These are phyloP conservation scores for Amauroascus niger DNA, from an alignment of 2,329 filamentous ascomycete species.

Conservation along the genomic window DNA sequence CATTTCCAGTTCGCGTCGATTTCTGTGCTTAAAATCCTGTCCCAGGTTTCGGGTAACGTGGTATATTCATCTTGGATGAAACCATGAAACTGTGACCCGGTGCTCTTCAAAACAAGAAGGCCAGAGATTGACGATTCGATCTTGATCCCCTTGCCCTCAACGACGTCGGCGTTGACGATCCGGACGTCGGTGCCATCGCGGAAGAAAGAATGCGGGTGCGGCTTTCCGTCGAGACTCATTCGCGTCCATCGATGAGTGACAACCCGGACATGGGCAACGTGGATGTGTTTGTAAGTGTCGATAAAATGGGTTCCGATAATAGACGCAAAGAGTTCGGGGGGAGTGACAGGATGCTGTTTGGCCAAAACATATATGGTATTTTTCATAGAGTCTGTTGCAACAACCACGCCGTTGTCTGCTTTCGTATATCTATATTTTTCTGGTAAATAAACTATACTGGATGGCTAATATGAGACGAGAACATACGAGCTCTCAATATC, in stretches of 20 bases:
- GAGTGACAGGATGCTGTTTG: conserved; percentile 83
- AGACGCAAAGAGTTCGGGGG: conserved; percentile 83
- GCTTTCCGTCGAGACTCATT: conserved; percentile 74
- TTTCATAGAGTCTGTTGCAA: conserved; percentile 96
- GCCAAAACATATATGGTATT: conserved; percentile 94
- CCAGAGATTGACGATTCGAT: conserved; percentile 70
- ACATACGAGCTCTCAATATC: conserved; percentile 73
- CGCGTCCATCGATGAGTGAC: conserved; percentile 85
- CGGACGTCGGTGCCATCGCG: conserved; percentile 83
- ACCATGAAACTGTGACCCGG: conserved; percentile 88
- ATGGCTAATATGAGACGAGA: neutral
- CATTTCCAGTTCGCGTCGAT: conserved; percentile 83
- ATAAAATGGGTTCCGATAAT: conserved; percentile 83
- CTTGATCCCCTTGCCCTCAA: conserved; percentile 58
- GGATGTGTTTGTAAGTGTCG: conserved; percentile 78
- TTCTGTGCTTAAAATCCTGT: conserved; percentile 89
- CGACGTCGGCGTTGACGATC: conserved; percentile 63
- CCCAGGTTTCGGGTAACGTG: conserved; percentile 79
- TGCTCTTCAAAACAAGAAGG: conserved; percentile 88
- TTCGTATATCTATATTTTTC: conserved; percentile 62
- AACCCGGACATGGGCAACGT: conserved; percentile 69
- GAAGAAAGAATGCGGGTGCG: conserved; percentile 90
- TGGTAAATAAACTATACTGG: neutral
- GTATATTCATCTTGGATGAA: conserved; percentile 93
- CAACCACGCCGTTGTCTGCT: conserved; percentile 89